A percentile compares a stretch with the other conserved stretches of the same genome.
Conservation (phyloP, 768 basidiomycete species). For the Pleurotus pulmonarius region DNA sequence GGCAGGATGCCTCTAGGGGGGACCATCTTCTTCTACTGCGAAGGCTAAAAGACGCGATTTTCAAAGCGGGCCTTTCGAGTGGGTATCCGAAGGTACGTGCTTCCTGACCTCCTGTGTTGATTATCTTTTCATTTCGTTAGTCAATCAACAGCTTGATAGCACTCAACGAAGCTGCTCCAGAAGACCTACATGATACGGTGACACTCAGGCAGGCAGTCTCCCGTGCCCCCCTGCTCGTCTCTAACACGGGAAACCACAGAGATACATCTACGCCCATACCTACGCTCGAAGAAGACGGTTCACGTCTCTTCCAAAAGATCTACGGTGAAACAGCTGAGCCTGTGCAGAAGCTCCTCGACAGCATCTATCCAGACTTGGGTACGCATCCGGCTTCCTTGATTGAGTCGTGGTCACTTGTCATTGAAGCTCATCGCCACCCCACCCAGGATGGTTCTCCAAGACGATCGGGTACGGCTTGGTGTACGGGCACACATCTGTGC, state of each 20-base stretch:
- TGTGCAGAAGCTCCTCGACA: constrained; percentile 44
- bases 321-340: constrained; percentile 54
- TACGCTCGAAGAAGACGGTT: constrained; percentile 39
- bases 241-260: constrained; percentile 20
- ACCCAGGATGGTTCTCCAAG: constrained; percentile 49
- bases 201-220: constrained; percentile 37
- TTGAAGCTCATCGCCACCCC: constrained; percentile 2
- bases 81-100: constrained; percentile 53
- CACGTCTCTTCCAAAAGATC: constrained; percentile 38
- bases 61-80: constrained; percentile 55
- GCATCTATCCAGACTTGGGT: constrained; percentile 66
- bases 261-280: constrained; percentile 36
- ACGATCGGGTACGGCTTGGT: constrained; percentile 54
- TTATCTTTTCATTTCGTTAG: constrained; percentile 21
- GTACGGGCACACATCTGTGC: constrained; percentile 45
- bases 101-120: too few species aligned
- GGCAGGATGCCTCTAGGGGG: constrained; percentile 19
- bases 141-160: constrained; percentile 55
- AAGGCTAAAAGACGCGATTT: constrained; percentile 57
- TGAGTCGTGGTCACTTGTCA: not conserved
- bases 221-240: not conserved
- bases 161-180: constrained; percentile 49
- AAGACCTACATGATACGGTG: constrained; percentile 40
- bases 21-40: constrained; percentile 42
- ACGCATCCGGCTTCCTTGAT: constrained; percentile 13